These are phyloP conservation scores for Dictyostelium firmibasis DNA, from an alignment of 78 protist genomes.

Conservation along the genomic window DNA sequence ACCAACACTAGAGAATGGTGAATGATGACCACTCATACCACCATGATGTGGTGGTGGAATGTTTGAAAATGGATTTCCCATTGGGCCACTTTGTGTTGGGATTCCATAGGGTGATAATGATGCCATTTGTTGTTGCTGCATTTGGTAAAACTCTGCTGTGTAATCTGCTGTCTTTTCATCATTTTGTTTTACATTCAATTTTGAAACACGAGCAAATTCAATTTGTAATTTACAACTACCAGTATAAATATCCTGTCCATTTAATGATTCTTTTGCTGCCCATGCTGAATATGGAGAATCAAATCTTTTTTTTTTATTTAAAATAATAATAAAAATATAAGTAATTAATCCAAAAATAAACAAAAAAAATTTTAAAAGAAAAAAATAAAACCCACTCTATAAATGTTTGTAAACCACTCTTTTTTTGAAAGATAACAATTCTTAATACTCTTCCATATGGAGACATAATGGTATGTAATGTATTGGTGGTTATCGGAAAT, in stretches of 20 bases:
- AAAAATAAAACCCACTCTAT: conserved; percentile 33
- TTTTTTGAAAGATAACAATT: conserved; percentile 78
- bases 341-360: no score
- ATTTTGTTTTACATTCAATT: conserved; percentile 65
- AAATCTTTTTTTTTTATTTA: conserved; percentile 3
- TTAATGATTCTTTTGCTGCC: conserved; percentile 70
- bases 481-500: conserved; percentile 52
- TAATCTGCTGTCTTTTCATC: conserved; percentile 76
- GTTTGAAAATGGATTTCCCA: background rate
- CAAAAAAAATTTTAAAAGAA: background rate
- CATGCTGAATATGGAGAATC: conserved; percentile 74
- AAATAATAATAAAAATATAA: background rate
- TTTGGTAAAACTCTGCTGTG: conserved; percentile 23
- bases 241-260: conserved; percentile 81
- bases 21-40: background rate
- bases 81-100: background rate
- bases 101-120: background rate
- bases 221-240: conserved; percentile 78
- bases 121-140: background rate
- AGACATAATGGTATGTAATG: conserved; percentile 50
- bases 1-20: background rate
- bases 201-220: conserved; percentile 57
- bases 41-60: background rate
- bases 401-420: conserved; percentile 74
- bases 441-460: conserved; percentile 78